Evolutionary conservation across 2,329 filamentous ascomycete species (phyloP).

Genomic region (Didymella arachidicola): DNA sequence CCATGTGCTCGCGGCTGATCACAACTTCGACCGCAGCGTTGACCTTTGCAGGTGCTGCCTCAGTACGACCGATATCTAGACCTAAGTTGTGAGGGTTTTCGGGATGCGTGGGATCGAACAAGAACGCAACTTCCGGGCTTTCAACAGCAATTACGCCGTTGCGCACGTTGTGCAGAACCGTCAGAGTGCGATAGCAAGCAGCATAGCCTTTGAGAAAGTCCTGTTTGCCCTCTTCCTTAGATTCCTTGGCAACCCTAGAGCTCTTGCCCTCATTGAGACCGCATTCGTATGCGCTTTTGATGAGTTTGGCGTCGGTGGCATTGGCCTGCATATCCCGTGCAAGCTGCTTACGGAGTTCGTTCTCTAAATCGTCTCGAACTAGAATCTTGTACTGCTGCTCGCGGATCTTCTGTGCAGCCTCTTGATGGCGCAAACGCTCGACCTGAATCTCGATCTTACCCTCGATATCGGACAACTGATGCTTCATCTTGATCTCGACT

Average conservation of each 20-base stretch:
- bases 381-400: slow-evolving; percentile 30
- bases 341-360: slow-evolving; percentile 10
- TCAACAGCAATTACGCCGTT: slow-evolving; percentile 27
- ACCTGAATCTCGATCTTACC: slow-evolving; percentile 14
- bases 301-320: slow-evolving; percentile 1
- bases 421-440: slow-evolving; percentile 23
- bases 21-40: background rate
- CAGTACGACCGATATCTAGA: slow-evolving; percentile 12
- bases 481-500: slow-evolving; percentile 14
- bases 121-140: slow-evolving; percentile 29
- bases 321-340: slow-evolving; percentile 4
- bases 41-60: background rate
- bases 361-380: slow-evolving; percentile 16
- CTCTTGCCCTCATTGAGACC: slow-evolving; percentile 13
- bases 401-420: slow-evolving; percentile 27
- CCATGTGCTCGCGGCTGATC: background rate
- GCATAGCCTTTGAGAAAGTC: slow-evolving; percentile 34
- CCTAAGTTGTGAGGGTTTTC: slow-evolving; percentile 29
- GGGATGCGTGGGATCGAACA: slow-evolving; percentile 29
- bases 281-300: slow-evolving; percentile 22
- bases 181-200: slow-evolving; percentile 22
- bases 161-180: slow-evolving; percentile 21
- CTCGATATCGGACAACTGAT: slow-evolving; percentile 8
- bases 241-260: slow-evolving; percentile 2
- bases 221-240: background rate